Evolutionary conservation across 1,284 basidiomycete species (phyloP), one percentile per base, ranked within the genome.

Genomic region (Tylopilus sp.): DNA sequence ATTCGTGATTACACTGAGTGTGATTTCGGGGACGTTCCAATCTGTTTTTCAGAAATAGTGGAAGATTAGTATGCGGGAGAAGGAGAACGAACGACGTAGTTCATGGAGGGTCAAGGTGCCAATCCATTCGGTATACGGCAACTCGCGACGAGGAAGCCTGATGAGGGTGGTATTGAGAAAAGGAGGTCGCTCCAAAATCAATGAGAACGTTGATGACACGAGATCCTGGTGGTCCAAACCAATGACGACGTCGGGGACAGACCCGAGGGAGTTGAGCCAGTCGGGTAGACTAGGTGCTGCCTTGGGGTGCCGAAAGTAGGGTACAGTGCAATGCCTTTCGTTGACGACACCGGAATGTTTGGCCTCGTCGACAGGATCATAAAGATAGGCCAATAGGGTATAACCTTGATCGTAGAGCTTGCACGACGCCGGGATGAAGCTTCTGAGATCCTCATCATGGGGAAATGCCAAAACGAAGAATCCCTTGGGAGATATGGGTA

Each of bases 1-100:
- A 56, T 90, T 84, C 0, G 90, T 92, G 48, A 92, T 86, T 37
- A 93, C 77, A 40, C 79, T 81, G 37, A 92, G 69, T 32, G 88
- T 85, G 25, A 92, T 71, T 32, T 72, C 74, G 4, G 89, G 88
- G 2, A 70, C 65, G 61, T 90, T 77, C 88, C 89, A 93, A 64
- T 84, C 90, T 93, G 62, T 28, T 41, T 37, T 54, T 52, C 44
- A 53, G 11, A 48, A 47, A 36, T 43, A 52, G 49, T 44, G 35
- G 24, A 25, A 52, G 29, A 19, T 47, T 10, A 52, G 41, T 31
- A 7, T 22, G 11, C 4, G 32, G 13, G 46, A 53, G 19, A 49
- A 31, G 29, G 49, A 44, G 25, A 35, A 65, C 66, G 54, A 56
- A 68, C 66, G 43, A 41, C 64, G 62, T 24, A 65, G 48, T 47